Percentiles rank a stretch among this genome's conserved stretches.
Conservation (phyloP, 2,329 filamentous ascomycete species). For the Botryotinia globosa region DNA sequence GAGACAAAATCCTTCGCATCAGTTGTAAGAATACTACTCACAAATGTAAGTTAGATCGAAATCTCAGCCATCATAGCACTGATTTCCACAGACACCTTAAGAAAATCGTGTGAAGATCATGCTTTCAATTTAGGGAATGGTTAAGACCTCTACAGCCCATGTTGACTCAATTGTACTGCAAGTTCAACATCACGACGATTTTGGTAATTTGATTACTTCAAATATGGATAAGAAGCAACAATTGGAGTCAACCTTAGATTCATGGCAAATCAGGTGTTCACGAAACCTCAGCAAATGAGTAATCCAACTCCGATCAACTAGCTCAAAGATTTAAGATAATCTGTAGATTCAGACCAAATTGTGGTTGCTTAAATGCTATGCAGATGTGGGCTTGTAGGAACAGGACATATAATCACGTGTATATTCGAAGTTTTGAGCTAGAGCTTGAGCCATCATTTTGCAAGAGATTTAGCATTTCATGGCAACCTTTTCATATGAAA, state of each 20-base stretch:
- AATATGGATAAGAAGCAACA: not conserved
- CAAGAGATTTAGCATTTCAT: too few species aligned
- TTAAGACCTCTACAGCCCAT: not conserved
- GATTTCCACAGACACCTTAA: not conserved
- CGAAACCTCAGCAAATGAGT: too few species aligned
- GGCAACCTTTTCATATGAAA: not conserved
- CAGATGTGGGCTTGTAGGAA: not conserved
- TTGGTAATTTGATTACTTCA: not conserved
- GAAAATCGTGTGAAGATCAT: not conserved
- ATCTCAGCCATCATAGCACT: not conserved
- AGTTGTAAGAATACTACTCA: rapidly evolving
- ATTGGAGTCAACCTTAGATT: too few species aligned
- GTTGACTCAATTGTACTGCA: not conserved
- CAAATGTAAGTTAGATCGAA: not conserved
- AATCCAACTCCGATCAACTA: not conserved
- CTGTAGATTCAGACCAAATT: not conserved
- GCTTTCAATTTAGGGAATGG: not conserved
- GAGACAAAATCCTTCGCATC: not conserved
- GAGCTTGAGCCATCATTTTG: not conserved
- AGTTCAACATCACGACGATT: not conserved
- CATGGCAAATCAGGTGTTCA: not conserved
- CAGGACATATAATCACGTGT: not conserved
- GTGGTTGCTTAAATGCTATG: not conserved
- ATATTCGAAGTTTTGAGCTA: not conserved
- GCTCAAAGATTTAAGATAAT: not conserved